phyloP scores from a whole-genome alignment of 352 stramenopile genomes.

The Phytophthora pisi region DNA sequence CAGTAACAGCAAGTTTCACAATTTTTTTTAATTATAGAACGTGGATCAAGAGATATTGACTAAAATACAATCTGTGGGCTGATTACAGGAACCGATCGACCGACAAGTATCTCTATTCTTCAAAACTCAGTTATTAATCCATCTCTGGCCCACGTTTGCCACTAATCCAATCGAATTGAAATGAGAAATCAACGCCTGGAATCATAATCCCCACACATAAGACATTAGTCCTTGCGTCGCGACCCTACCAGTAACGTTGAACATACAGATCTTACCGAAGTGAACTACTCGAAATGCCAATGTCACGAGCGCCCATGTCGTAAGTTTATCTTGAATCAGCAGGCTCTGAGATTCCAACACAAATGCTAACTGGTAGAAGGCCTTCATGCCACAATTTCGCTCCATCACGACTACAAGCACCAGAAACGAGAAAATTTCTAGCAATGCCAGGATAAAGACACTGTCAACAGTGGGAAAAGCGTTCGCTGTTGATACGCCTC shows the following conservation, averaged over 20 bases:
- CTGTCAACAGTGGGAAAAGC: slow-evolving; percentile 1
- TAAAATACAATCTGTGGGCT: too few relatives aligned
- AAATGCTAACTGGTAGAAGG: neutral
- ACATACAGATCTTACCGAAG: neutral
- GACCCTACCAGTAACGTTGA: neutral
- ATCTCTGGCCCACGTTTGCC: neutral
- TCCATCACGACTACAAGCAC: slow-evolving; percentile 16
- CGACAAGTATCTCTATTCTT: too few relatives aligned
- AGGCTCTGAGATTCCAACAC: neutral
- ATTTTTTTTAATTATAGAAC: too few relatives aligned
- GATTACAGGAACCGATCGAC: too few relatives aligned
- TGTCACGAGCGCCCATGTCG: neutral
- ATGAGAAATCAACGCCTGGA: neutral
- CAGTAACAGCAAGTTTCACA: too few relatives aligned
- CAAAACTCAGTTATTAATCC: too few relatives aligned
- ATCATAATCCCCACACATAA: neutral
- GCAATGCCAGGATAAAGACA: slow-evolving; percentile 15
- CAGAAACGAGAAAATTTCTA: slow-evolving; percentile 30
- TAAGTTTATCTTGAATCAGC: neutral
- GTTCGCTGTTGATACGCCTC: neutral
- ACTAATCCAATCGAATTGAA: neutral
- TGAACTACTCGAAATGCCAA: neutral
- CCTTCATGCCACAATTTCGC: slow-evolving; percentile 7
- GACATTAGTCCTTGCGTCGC: too few relatives aligned
- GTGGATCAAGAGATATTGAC: too few relatives aligned